Conservation (phyloP, 2,329 filamentous ascomycete species). For the Clonostachys solani region DNA sequence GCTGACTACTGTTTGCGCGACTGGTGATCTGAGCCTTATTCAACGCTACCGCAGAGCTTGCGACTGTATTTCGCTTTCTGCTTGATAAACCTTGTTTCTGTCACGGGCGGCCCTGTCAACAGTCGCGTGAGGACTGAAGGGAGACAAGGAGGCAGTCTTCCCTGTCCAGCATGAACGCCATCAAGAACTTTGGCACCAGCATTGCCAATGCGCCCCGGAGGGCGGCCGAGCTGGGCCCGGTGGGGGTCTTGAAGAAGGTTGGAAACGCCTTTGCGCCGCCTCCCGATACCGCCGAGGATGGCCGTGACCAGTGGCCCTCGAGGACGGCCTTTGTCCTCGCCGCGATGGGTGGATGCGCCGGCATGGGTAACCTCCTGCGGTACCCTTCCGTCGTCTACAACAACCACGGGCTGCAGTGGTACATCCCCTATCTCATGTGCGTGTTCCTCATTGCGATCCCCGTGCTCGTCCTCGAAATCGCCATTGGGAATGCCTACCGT, state of each 20-base stretch:
- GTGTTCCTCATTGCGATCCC: conserved; percentile 53
- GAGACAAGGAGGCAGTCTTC: too few species aligned
- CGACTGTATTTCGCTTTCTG: too few species aligned
- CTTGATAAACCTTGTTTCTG: too few species aligned
- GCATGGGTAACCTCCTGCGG: conserved; percentile 52
- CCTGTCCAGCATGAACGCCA: conserved; percentile 3
- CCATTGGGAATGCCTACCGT: conserved; percentile 64
- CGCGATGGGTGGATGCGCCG: conserved; percentile 53
- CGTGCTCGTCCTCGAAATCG: conserved; percentile 52
- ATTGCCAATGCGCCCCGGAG: conserved; percentile 4
- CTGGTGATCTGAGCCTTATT: too few species aligned
- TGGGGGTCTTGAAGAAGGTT: conserved; percentile 18
- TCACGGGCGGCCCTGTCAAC: too few species aligned
- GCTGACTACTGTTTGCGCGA: too few species aligned
- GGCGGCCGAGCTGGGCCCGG: conserved; percentile 8
- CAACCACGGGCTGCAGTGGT: conserved; percentile 57
- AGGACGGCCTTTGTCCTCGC: conserved; percentile 51
- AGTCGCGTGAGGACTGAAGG: too few species aligned
- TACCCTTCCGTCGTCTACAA: conserved; percentile 57
- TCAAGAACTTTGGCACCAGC: conserved; percentile 4
- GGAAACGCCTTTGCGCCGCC: conserved; percentile 25
- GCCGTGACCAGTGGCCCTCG: conserved; percentile 50
- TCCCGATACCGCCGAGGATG: conserved; percentile 28
- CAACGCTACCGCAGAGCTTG: too few species aligned
- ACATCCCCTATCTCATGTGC: conserved; percentile 51